A percentile compares a stretch with the other conserved stretches of the same genome.
Conservation (phyloP, 192 early-diverging fungal species). For the Mortierella alpina region DNA sequence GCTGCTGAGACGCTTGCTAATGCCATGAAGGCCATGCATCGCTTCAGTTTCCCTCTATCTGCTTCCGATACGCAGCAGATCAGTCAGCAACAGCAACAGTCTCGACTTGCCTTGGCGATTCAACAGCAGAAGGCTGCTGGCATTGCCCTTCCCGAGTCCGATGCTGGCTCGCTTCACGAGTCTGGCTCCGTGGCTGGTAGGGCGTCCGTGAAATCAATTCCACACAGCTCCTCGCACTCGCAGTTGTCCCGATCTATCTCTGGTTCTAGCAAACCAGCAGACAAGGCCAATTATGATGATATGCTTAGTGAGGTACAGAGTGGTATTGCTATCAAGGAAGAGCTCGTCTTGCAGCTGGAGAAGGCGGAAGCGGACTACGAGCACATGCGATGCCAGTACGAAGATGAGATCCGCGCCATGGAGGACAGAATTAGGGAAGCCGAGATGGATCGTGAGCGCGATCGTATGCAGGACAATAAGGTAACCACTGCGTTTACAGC, state of each 20-base stretch:
- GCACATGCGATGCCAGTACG: conserved; percentile 72
- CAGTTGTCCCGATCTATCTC: background rate
- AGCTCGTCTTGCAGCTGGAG: conserved; percentile 67
- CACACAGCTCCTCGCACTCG: background rate
- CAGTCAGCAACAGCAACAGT: conserved; percentile 29
- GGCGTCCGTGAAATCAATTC: no score
- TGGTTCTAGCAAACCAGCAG: background rate
- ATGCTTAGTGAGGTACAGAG: conserved; percentile 71
- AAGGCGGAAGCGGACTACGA: conserved; percentile 66
- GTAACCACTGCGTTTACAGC: conserved; percentile 15
- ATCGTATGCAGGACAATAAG: conserved; percentile 54
- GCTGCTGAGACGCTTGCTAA: conserved; percentile 46
- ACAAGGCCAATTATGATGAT: conserved; percentile 37
- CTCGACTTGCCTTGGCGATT: conserved; percentile 28
- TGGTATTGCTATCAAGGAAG: conserved; percentile 70
- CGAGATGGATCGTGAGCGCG: conserved; percentile 67
- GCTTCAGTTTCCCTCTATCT: conserved; percentile 43
- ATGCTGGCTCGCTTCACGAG: conserved; percentile 35
- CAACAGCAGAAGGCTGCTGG: conserved; percentile 42
- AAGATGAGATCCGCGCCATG: conserved; percentile 72
- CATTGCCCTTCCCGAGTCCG: conserved; percentile 37
- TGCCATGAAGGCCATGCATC: conserved; percentile 51
- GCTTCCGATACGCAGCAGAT: conserved; percentile 29
- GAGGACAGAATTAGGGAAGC: conserved; percentile 73
- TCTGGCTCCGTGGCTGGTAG: background rate